Evolutionary conservation across 2,329 filamentous ascomycete species (phyloP), one percentile per base, ranked within the genome.

Genomic region (Claviceps quebecensis): DNA sequence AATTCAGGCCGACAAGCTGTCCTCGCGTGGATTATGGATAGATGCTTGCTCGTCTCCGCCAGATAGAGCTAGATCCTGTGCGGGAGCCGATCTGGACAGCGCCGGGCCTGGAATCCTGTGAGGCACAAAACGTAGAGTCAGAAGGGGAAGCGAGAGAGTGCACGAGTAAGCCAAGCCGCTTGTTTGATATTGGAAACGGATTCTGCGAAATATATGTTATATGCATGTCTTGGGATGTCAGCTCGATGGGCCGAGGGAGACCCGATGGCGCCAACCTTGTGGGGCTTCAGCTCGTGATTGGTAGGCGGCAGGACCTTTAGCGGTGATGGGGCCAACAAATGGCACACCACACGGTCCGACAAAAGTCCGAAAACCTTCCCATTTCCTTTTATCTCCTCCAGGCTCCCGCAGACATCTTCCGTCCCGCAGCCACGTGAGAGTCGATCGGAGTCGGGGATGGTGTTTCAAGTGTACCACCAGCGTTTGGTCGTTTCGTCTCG

Each of bases 391-490:
- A 34, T 34, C 29, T 34, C 29, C 29, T 26, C 37, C 2, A 38
- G 11, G 37, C 13, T 16, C 11, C 16, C 14, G 5, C 16, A 17
- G 2, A 8, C 16, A 8, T n/a, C 6, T 17, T 17, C 16, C 38
- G 16, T 17, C 7, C 38, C 38, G 38, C 38, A 40, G 16, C 38
- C 38, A 40, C 14, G 38, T 40, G 38, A 13, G 38, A 40, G 14
- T 11, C 29, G 29, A 9, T 29, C 29, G 29, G 5, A 26, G 23
- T 26, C 23, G 38, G 38, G 38, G 5, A 47, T 23, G 43, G 34
- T 47, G 47, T 50, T 50, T 52, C 51, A 50, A 45, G 17, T 36
- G 17, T 14, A 16, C 13, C 47, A 48, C 51, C 47, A 49, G 47
- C 36, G 16, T 17, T 50, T 16, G 41, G 16, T 36, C 38, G 51